Conservation (phyloP, 805 yeast species). For the Myxozyma neotropica region DNA sequence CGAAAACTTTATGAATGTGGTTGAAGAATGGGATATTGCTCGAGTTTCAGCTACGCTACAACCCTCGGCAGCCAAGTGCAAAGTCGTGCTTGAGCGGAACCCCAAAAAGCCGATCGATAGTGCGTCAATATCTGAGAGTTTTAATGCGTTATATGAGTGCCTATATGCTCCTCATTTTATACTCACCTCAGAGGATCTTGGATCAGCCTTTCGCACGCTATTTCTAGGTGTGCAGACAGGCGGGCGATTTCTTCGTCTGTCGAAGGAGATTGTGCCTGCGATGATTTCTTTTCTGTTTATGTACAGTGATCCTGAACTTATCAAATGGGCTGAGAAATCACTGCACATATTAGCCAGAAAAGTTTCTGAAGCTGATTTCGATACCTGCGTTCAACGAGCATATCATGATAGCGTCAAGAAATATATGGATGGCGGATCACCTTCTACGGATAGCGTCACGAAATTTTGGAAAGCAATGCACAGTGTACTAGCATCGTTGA, state of each 20-base stretch:
- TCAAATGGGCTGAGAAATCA: constrained; percentile 35
- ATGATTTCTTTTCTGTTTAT: constrained; percentile 33
- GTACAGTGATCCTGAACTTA: constrained; percentile 20
- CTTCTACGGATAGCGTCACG: constrained; percentile 1
- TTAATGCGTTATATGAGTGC: constrained; percentile 36
- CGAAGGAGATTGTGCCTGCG: constrained; percentile 36
- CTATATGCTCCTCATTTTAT: constrained; percentile 33
- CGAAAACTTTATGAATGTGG: constrained; percentile 24
- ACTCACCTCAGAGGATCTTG: constrained; percentile 12
- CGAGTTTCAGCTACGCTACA: constrained; percentile 22
- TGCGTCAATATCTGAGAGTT: constrained; percentile 23
- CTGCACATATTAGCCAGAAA: constrained; percentile 12
- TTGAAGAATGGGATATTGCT: constrained; percentile 30
- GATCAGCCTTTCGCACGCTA: constrained; percentile 15
- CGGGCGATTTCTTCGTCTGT: constrained; percentile 33
- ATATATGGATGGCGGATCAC: background rate
- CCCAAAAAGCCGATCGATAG: constrained; percentile 19
- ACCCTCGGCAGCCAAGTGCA: constrained; percentile 28
- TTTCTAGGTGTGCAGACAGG: constrained; percentile 36
- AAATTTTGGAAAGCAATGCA: constrained; percentile 27
- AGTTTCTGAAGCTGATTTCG: constrained; percentile 26
- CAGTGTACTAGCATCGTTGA: constrained; percentile 8
- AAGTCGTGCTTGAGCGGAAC: constrained; percentile 1
- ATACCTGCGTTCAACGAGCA: constrained; percentile 17
- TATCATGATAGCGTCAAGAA: constrained; percentile 19